Conservation (phyloP, 108 stramenopile genomes). For the Cylindrotheca closterium region DNA sequence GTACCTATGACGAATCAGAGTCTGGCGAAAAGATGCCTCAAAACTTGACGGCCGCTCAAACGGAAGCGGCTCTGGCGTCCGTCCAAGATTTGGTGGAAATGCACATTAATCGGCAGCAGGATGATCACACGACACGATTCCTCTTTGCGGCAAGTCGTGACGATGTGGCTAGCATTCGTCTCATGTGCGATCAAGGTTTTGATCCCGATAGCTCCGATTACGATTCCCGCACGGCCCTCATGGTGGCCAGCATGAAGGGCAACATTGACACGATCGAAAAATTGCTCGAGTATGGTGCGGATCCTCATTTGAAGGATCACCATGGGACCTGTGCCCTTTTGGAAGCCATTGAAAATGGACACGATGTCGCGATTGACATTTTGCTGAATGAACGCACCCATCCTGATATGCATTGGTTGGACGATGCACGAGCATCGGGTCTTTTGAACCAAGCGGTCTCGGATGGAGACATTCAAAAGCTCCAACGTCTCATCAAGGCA, state of each 20-base stretch:
- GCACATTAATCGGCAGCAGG: slow-evolving; percentile 55
- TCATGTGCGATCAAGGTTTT: slow-evolving; percentile 67
- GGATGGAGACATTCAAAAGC: slow-evolving; percentile 41
- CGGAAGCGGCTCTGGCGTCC: slow-evolving; percentile 10
- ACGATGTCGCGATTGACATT: slow-evolving; percentile 37
- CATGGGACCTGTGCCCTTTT: slow-evolving; percentile 57
- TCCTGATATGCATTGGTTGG: slow-evolving; percentile 35
- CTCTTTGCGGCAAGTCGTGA: slow-evolving; percentile 64
- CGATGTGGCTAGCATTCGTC: slow-evolving; percentile 50
- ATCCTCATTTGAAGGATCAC: slow-evolving; percentile 58
- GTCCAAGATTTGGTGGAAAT: slow-evolving; percentile 55
- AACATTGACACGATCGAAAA: slow-evolving; percentile 48
- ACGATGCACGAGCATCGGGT: slow-evolving; percentile 38
- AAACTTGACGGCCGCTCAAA: slow-evolving; percentile 12
- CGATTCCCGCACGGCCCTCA: slow-evolving; percentile 61
- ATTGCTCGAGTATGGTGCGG: slow-evolving; percentile 45
- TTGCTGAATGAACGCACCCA: slow-evolving; percentile 17
- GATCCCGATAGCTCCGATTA: slow-evolving; percentile 66
- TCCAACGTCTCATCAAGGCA: slow-evolving; percentile 44
- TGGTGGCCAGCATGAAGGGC: slow-evolving; percentile 72
- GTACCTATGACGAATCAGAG: not conserved
- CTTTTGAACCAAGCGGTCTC: slow-evolving; percentile 49
- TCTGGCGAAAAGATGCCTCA: slow-evolving; percentile 5
- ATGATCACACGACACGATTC: slow-evolving; percentile 64
- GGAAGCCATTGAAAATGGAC: slow-evolving; percentile 57